Conservation (phyloP, 257 asterid species). For the Nicotiana benthamiana region DNA sequence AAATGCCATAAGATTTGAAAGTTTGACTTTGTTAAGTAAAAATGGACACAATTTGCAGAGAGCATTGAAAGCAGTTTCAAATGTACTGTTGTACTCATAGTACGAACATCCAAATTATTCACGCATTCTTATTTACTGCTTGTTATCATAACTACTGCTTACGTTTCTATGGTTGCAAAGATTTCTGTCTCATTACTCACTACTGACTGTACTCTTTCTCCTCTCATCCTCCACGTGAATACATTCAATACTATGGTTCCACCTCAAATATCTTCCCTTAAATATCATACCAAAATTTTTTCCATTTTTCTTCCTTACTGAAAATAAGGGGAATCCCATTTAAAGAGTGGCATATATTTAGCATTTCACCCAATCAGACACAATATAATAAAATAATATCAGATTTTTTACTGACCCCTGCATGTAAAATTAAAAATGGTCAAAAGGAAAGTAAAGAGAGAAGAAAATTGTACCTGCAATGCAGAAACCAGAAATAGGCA, state of each 20-base stretch:
- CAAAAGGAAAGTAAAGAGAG: background rate
- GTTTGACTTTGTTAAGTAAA: slow-evolving; percentile 26
- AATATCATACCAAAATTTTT: background rate
- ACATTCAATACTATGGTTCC: slow-evolving; percentile 32
- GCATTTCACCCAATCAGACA: too few relatives aligned
- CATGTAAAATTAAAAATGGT: too few relatives aligned
- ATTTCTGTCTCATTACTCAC: slow-evolving; percentile 6
- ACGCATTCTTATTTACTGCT: slow-evolving; percentile 36
- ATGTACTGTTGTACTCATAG: slow-evolving; percentile 19
- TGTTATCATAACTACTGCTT: slow-evolving; percentile 30
- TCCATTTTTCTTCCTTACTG: background rate
- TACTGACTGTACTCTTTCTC: background rate
- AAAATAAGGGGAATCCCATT: background rate
- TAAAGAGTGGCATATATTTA: background rate
- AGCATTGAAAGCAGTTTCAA: slow-evolving; percentile 23
- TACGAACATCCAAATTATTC: slow-evolving; percentile 10
- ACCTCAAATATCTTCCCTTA: background rate
- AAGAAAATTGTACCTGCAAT: slow-evolving; percentile 60
- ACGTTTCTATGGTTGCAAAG: slow-evolving; percentile 6
- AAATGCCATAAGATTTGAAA: background rate
- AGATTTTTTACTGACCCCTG: too few relatives aligned
- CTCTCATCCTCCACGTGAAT: slow-evolving; percentile 49
- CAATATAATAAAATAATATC: too few relatives aligned
- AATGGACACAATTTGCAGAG: slow-evolving; percentile 17
- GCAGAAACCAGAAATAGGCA: slow-evolving; percentile 82